Base-by-base conservation (phyloP, 2,329 filamentous ascomycete genomes). In the Claviceps maximensis region DNA sequence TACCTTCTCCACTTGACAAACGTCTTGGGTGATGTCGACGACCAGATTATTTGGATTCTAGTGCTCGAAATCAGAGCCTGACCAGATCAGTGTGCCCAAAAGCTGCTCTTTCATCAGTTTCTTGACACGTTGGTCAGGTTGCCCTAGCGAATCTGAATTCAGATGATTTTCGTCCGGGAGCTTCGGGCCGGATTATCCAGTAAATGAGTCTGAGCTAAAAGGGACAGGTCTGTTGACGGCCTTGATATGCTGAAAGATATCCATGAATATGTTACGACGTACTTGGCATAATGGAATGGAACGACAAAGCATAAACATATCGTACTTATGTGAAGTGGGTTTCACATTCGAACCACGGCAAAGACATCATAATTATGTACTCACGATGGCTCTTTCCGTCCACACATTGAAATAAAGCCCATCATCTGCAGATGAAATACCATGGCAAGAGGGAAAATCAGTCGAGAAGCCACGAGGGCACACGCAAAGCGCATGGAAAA, bases 61-160 rank as follows among this genome's bases (percentile, higher is more conserved):
- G 21, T 57, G 52, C 31, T 55, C 54, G 48, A 58, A 58, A 36
- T 62, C 58, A 33, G 49, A 47, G 41, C 60, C 61, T 47, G 58
- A 61, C 61, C 62, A 63, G 50, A 61, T 51, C 19, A 61, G 51
- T 40, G 57, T 59, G 23, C 61, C 62, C 10, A 55, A 38, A 31
- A 63, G 36, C 19, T 44, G 33, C 33, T 21, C n/a, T 10, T 2
- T 19, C 7, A n/a, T 33, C 29, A 27, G 1, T n/a, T 25, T 17
- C 4, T 19, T 23, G 9, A 10, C 15, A 12, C 15, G 13, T 12
- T 40, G 29, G 7, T 40, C 33, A 19, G 7, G 2, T 25, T 27
- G 4, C 8, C 10, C 19, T 13, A 8, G 12, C 13, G 2, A 19
- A 25, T 27, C n/a, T 5, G 47, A 8, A 25, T 12, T n/a, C 2